These are phyloP conservation scores for Rubus idaeus DNA, from an alignment of 306 rosid species.

Conservation along the genomic window DNA sequence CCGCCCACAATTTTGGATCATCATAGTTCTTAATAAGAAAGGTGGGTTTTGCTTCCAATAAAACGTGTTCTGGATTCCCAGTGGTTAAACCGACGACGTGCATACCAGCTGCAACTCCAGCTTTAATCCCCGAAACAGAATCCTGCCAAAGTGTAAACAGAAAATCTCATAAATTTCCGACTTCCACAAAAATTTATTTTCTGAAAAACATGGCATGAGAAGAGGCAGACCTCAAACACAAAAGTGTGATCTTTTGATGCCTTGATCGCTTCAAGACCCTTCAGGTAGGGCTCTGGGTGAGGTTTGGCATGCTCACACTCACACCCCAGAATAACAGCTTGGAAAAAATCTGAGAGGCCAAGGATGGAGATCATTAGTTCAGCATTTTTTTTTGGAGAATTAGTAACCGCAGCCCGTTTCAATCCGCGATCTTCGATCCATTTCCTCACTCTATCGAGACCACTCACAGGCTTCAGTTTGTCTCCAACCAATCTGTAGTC, in stretches of 20 bases:
- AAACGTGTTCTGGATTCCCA: conserved; percentile 65
- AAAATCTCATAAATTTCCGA: conserved; percentile 16
- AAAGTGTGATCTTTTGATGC: conserved; percentile 86
- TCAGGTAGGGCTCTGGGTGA: conserved; percentile 86
- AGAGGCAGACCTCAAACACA: conserved; percentile 74
- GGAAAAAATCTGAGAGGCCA: conserved; percentile 81
- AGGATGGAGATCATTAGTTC: conserved; percentile 76
- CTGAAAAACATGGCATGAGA: conserved; percentile 5
- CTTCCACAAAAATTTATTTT: background rate
- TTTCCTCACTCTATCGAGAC: conserved; percentile 69
- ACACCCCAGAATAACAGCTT: conserved; percentile 65
- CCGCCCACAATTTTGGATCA: conserved; percentile 83
- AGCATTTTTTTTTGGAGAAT: conserved; percentile 87
- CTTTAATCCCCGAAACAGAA: conserved; percentile 86
- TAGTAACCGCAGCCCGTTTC: conserved; percentile 95
- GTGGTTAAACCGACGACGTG: conserved; percentile 80
- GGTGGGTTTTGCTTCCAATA: conserved; percentile 74
- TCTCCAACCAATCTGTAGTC: conserved; percentile 63
- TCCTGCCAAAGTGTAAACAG: conserved; percentile 47
- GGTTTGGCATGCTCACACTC: conserved; percentile 93
- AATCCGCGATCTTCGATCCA: conserved; percentile 79
- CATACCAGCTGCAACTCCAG: conserved; percentile 93
- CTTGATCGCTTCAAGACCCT: conserved; percentile 76
- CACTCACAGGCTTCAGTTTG: conserved; percentile 67
- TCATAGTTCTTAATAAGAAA: conserved; percentile 70